Evolutionary conservation across 768 basidiomycete genomes (phyloP).

Genomic region (Scleroderma citrinum): DNA sequence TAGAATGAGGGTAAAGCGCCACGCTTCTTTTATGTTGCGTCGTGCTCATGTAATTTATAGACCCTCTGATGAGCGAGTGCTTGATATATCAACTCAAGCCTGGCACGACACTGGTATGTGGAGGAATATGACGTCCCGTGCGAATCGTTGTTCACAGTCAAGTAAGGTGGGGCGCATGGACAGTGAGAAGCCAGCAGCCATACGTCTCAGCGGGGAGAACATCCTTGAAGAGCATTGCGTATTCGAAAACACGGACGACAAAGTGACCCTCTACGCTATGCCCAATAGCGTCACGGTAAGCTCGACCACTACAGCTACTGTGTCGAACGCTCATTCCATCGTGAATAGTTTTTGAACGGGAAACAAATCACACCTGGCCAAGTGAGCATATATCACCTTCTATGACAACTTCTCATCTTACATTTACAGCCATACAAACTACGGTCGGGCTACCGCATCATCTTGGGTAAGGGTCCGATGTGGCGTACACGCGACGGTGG

Average conservation of each 20-base stretch:
- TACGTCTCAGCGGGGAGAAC: conserved; percentile 87
- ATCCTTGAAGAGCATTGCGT: conserved; percentile 91
- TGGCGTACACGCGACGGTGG: background rate
- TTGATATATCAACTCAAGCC: conserved; percentile 88
- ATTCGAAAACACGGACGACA: conserved; percentile 82
- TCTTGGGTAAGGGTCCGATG: conserved; percentile 63
- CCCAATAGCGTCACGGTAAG: conserved; percentile 79
- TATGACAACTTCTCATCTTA: background rate
- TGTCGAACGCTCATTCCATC: conserved; percentile 9
- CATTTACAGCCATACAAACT: conserved; percentile 64
- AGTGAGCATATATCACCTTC: conserved; percentile 37
- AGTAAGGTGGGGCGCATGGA: conserved; percentile 81
- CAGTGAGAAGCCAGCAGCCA: conserved; percentile 74
- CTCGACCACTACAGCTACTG: conserved; percentile 7
- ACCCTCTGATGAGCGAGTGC: conserved; percentile 96
- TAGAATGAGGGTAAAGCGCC: conserved; percentile 64
- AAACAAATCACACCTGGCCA: conserved; percentile 75
- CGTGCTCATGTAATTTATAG: conserved; percentile 33
- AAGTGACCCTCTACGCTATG: conserved; percentile 75
- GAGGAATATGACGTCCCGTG: background rate
- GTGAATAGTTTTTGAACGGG: conserved; percentile 81
- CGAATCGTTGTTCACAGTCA: conserved; percentile 9
- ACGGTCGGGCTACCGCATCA: conserved; percentile 92
- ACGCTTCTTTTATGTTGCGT: background rate
- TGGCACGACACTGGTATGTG: conserved; percentile 68